Percentiles rank a stretch among this genome's conserved stretches.
Conservation (phyloP, 1,139 yeast genomes). For the Starmera stellimalicola region DNA sequence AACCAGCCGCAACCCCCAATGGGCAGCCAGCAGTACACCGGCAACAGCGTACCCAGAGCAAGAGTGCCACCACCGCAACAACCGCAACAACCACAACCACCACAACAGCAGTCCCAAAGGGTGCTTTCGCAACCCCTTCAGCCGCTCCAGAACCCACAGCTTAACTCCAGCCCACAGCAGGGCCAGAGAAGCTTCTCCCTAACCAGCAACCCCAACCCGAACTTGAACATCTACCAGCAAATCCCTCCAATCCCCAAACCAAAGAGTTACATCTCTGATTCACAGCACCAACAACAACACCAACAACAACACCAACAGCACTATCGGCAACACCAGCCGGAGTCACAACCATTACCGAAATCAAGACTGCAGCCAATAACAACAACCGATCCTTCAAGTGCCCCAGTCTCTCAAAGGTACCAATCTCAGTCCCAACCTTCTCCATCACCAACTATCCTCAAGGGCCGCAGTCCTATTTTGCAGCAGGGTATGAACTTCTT, state of each 20-base stretch:
- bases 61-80: not conserved
- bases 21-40: too few relatives aligned
- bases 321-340: conserved; percentile 7
- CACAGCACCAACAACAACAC: conserved; percentile 9
- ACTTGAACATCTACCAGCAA: too few relatives aligned
- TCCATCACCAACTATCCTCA: conserved; percentile 1
- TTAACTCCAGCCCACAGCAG: too few relatives aligned
- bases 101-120: conserved; percentile 4
- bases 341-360: conserved; percentile 3
- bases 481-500: conserved; percentile 19
- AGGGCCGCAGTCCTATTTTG: conserved; percentile 16
- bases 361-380: conserved; percentile 14
- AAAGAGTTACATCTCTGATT: conserved; percentile 4
- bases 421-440: conserved; percentile 11
- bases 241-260: conserved; percentile 1
- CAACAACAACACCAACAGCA: conserved; percentile 9
- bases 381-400: conserved; percentile 13
- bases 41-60: conserved; percentile 2
- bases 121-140: too few relatives aligned
- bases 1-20: too few relatives aligned
- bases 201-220: too few relatives aligned
- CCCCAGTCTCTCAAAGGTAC: conserved; percentile 14
- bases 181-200: not conserved
- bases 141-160: too few relatives aligned
- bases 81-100: conserved; percentile 3